Conservation (phyloP, 805 yeast species). For the Tetrapisispora taiwanensis region DNA sequence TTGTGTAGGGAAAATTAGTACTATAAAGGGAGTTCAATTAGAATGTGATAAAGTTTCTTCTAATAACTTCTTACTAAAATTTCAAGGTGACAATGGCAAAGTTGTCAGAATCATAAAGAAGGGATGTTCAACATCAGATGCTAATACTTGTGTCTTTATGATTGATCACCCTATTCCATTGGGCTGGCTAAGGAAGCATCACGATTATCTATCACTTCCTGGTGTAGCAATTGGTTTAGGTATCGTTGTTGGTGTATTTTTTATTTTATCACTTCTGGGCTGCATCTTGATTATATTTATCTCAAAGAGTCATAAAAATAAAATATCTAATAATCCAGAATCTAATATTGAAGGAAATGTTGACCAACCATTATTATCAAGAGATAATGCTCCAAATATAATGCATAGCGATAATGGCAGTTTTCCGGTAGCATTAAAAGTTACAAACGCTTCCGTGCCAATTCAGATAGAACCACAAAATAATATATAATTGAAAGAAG, state of each 20-base stretch:
- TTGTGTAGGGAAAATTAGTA: slow-evolving; percentile 39
- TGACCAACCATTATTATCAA: neutral
- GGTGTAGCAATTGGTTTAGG: slow-evolving; percentile 61
- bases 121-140: slow-evolving; percentile 44
- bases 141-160: slow-evolving; percentile 45
- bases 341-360: neutral
- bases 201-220: slow-evolving; percentile 53
- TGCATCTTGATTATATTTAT: slow-evolving; percentile 6
- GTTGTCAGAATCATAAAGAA: slow-evolving; percentile 49
- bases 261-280: slow-evolving; percentile 10
- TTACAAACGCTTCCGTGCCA: neutral
- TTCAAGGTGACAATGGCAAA: slow-evolving; percentile 41
- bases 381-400: neutral
- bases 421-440: neutral
- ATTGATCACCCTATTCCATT: slow-evolving; percentile 61
- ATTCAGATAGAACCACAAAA: neutral
- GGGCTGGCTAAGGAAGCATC: slow-evolving; percentile 46
- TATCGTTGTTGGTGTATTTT: slow-evolving; percentile 47
- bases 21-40: slow-evolving; percentile 36
- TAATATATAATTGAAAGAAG: neutral
- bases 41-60: slow-evolving; percentile 34
- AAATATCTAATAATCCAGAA: neutral
- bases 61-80: slow-evolving; percentile 31
- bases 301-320: neutral
- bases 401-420: neutral